Evolutionary conservation across 1,284 basidiomycete genomes (phyloP).

Genomic region (Cryptococcus hybrid): DNA sequence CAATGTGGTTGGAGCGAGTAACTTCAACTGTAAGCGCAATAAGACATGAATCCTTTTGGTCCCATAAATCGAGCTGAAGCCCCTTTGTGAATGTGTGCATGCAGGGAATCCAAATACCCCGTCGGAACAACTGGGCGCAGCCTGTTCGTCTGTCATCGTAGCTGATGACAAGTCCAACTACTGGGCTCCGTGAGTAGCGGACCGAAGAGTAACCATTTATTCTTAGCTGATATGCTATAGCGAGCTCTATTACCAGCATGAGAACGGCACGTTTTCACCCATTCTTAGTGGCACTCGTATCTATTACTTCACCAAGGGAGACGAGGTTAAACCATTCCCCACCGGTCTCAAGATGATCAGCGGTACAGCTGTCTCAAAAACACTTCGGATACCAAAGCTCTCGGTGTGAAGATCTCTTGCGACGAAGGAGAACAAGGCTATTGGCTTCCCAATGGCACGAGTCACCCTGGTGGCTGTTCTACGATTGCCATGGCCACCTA

Average conservation of each 20-base stretch:
- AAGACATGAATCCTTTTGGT: background rate
- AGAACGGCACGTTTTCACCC: slow-evolving; percentile 28
- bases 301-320: slow-evolving; percentile 41
- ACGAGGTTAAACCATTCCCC: slow-evolving; percentile 42
- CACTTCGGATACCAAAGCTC: slow-evolving; percentile 8
- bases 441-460: slow-evolving; percentile 35
- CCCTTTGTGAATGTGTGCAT: too few relatives aligned
- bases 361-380: slow-evolving; percentile 29
- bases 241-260: slow-evolving; percentile 29
- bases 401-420: slow-evolving; percentile 32
- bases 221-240: too few relatives aligned
- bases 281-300: slow-evolving; percentile 31
- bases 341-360: slow-evolving; percentile 44
- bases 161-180: slow-evolving; percentile 45
- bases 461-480: slow-evolving; percentile 28
- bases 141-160: slow-evolving; percentile 33
- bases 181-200: slow-evolving; percentile 33
- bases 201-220: too few relatives aligned
- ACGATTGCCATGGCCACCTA: slow-evolving; percentile 22
- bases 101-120: slow-evolving; percentile 18
- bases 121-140: slow-evolving; percentile 23
- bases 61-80: too few relatives aligned
- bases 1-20: slow-evolving; percentile 40
- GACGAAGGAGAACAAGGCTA: slow-evolving; percentile 20
- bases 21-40: slow-evolving; percentile 30